These are phyloP conservation scores for Talaromyces rugulosus DNA, from an alignment of 2,329 filamentous ascomycete species.

Conservation along the genomic window DNA sequence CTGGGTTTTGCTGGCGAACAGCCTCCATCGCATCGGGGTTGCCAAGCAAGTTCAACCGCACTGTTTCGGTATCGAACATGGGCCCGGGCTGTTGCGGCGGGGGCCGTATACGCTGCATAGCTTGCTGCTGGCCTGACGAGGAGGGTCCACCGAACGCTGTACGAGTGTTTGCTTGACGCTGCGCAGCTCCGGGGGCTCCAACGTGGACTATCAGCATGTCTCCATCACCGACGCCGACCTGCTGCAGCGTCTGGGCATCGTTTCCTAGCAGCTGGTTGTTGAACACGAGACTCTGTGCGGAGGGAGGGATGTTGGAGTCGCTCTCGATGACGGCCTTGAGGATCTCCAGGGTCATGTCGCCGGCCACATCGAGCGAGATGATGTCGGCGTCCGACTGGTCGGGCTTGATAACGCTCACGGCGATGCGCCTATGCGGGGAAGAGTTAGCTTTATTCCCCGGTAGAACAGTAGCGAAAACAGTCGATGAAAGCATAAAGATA, in stretches of 20 bases:
- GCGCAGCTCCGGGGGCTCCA: slow-evolving; percentile 20
- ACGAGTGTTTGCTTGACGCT: background rate
- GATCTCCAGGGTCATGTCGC: slow-evolving; percentile 76
- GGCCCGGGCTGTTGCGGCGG: slow-evolving; percentile 28
- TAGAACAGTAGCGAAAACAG: background rate
- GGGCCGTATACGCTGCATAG: slow-evolving; percentile 16
- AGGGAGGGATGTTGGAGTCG: slow-evolving; percentile 69
- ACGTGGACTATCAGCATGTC: slow-evolving; percentile 92
- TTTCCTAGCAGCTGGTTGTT: slow-evolving; percentile 78
- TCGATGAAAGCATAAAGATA: background rate
- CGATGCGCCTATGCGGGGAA: slow-evolving; percentile 66
- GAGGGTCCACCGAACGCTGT: slow-evolving; percentile 20
- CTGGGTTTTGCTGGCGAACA: slow-evolving; percentile 67
- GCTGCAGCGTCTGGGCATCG: slow-evolving; percentile 74
- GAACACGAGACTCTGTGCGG: slow-evolving; percentile 80
- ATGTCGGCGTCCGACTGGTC: slow-evolving; percentile 69
- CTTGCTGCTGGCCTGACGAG: background rate
- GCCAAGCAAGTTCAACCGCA: slow-evolving; percentile 77
- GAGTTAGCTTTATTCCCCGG: background rate
- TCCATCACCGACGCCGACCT: slow-evolving; percentile 76
- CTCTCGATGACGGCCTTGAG: slow-evolving; percentile 85
- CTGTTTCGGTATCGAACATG: slow-evolving; percentile 66
- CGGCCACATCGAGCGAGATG: slow-evolving; percentile 74
- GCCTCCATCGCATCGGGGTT: slow-evolving; percentile 69
- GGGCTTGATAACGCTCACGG: slow-evolving; percentile 75